Percentiles rank a stretch among this genome's conserved stretches.
These are phyloP conservation scores for Blepharisma undulans DNA, from an alignment of 169 alveolate species.

Conservation along the genomic window DNA sequence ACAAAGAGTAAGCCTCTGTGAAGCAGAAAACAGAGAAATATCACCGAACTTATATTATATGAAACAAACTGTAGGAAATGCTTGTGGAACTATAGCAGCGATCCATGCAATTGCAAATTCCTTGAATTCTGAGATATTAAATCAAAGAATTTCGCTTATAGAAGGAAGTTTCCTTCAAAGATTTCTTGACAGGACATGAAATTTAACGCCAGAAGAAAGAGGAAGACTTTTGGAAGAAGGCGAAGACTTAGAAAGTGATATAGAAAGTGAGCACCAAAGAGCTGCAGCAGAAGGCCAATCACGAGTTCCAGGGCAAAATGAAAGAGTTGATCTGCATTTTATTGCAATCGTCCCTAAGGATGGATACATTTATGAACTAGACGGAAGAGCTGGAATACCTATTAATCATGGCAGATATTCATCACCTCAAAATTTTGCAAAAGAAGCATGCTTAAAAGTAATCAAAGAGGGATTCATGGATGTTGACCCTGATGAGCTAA, in stretches of 20 bases:
- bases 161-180: constrained; percentile 26
- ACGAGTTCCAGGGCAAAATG: constrained; percentile 34
- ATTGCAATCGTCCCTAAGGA: constrained; percentile 67
- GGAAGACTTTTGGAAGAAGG: constrained; percentile 49
- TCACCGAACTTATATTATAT: constrained; percentile 61
- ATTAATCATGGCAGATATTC: constrained; percentile 61
- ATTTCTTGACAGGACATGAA: constrained; percentile 37
- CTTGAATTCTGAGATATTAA: constrained; percentile 1
- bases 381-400: constrained; percentile 70
- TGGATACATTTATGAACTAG: constrained; percentile 78
- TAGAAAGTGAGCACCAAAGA: constrained; percentile 51
- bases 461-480: constrained; percentile 60
- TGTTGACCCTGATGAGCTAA: constrained; percentile 66
- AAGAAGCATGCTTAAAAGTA: constrained; percentile 23
- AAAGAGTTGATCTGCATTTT: constrained; percentile 63
- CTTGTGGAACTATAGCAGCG: constrained; percentile 84
- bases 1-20: constrained; percentile 6
- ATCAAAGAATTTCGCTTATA: background rate
- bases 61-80: constrained; percentile 76
- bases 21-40: constrained; percentile 37
- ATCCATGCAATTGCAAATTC: constrained; percentile 70
- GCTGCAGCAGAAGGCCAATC: constrained; percentile 68
- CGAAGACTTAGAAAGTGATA: background rate
- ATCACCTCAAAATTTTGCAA: constrained; percentile 31
- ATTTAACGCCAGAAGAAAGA: constrained; percentile 56